These are phyloP conservation scores for Hirsutella thompsonii DNA, from an alignment of 2,329 filamentous ascomycete genomes.

Conservation along the genomic window DNA sequence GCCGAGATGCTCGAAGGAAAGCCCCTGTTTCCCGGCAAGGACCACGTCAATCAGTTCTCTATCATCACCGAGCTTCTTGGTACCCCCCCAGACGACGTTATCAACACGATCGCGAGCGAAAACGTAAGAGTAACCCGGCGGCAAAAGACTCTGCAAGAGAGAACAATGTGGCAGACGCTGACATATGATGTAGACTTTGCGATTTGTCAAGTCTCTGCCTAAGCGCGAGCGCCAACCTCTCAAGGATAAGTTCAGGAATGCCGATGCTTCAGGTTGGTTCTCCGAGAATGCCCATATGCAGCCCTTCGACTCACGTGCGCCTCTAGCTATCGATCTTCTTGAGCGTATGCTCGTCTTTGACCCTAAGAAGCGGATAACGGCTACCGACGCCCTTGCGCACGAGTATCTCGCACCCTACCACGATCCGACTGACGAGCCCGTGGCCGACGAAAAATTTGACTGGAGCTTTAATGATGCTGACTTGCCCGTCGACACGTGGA, in stretches of 20 bases:
- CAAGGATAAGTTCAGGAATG: conserved; percentile 85
- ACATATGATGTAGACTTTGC: conserved; percentile 53
- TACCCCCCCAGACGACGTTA: conserved; percentile 95
- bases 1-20: conserved; percentile 99
- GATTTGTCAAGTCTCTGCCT: conserved; percentile 94
- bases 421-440: conserved; percentile 91
- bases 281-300: neutral
- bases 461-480: conserved; percentile 99
- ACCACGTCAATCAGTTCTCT: conserved; percentile 98
- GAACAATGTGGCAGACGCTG: conserved; percentile 1
- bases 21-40: conserved; percentile 94
- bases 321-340: conserved; percentile 73
- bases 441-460: conserved; percentile 94
- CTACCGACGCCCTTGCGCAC: conserved; percentile 73
- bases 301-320: neutral
- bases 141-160: neutral
- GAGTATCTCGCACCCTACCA: conserved; percentile 95
- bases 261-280: conserved; percentile 63
- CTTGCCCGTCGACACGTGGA: conserved; percentile 97
- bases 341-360: conserved; percentile 98
- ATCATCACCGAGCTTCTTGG: conserved; percentile 97
- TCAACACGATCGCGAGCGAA: conserved; percentile 95
- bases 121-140: conserved; percentile 50
- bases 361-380: conserved; percentile 88
- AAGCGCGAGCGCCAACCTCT: conserved; percentile 87